These are phyloP conservation scores for Ganoderma leucocontextum DNA, from an alignment of 1,284 basidiomycete genomes.

Conservation along the genomic window DNA sequence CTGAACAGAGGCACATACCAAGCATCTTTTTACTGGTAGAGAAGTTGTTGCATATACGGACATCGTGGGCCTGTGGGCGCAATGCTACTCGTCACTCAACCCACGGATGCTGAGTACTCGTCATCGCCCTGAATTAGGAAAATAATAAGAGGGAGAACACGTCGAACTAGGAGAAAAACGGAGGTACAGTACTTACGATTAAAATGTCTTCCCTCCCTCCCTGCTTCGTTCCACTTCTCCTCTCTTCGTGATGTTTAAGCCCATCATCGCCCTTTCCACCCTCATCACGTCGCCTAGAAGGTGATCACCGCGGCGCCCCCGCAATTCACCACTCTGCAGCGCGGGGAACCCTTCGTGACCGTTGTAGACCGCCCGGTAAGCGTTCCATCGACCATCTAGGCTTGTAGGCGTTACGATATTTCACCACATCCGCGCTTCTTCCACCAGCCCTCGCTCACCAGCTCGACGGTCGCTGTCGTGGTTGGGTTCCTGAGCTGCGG, in stretches of 20 bases:
- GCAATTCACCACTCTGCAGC: background rate
- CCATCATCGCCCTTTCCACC: no score
- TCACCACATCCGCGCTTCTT: background rate
- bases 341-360: background rate
- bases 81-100: background rate
- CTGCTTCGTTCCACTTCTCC: no score
- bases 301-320: no score
- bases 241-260: no score
- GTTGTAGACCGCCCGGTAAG: no score
- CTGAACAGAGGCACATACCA: background rate
- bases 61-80: background rate
- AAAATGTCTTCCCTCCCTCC: no score
- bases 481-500: background rate
- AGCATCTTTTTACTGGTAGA: background rate
- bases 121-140: background rate
- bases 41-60: background rate
- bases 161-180: background rate
- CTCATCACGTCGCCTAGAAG: background rate
- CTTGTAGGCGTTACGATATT: no score
- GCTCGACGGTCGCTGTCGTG: background rate
- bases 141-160: background rate
- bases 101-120: background rate
- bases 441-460: background rate
- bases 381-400: no score
- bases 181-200: background rate